Evolutionary conservation across 768 basidiomycete genomes (phyloP), one percentile per base, ranked within the genome.

Genomic region (Mrakia frigida): DNA sequence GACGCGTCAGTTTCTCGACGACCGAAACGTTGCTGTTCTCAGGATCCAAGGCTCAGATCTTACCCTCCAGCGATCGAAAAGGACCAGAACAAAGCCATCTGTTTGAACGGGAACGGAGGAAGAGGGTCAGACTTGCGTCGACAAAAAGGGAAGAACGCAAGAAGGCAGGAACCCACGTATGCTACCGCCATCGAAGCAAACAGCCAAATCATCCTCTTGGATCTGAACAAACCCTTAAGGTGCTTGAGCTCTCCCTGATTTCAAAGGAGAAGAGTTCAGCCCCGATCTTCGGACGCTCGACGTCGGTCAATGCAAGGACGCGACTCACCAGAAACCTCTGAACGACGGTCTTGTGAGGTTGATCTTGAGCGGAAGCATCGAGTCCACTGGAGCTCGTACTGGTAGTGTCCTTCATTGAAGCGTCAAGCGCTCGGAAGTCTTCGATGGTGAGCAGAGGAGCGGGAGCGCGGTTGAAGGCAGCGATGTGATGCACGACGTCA

Each of bases 401-500:
- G 28, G 9, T 10, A 31, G 28, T 28, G 56, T 71, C 60, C 25
- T 39, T 23, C 18, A 70, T 63, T 31, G 79, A 70, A 14, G 77
- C 70, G 46, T 85, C 83, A 74, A 85, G 79, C 37, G 81, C 81
- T 14, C 78, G 78, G 80, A 85, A 84, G 75, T 84, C 82, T 2
- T 82, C 81, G 50, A 84, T 74, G 11, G 83, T 83, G 50, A 84
- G 80, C 4, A 75, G 76, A 4, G 84, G 84, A 2, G 79, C 72
- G 0, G 82, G 79, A 9, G 80, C 79, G 59, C 79, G 79, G 81
- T 85, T 85, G 83, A 83, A 85, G 37, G 74, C 77, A 18, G 84
- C 85, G 74, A 85, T 84, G 31, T 75, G 75, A 78, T 84, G 80
- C n/a, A 85, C 70, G 28, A 85, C 84, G 10, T 83, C 82, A 68